Conservation (phyloP, 2,329 filamentous ascomycete genomes). For the Colletotrichum simmondsii region DNA sequence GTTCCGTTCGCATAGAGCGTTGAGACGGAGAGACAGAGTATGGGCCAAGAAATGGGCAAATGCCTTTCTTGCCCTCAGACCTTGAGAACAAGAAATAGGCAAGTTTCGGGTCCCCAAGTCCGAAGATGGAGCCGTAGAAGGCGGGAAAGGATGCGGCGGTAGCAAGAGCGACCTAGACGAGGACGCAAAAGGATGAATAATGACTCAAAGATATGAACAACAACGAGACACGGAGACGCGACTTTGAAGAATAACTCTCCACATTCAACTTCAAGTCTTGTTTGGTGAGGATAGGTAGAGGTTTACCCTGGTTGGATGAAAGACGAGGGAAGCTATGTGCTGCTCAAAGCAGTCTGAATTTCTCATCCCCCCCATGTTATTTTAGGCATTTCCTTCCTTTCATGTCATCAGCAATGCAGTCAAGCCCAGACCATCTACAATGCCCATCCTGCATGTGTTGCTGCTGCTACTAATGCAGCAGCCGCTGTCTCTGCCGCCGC, state of each 20-base stretch:
- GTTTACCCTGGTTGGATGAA: background rate
- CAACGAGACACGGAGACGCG: slow-evolving; percentile 1
- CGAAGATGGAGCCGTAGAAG: slow-evolving; percentile 14
- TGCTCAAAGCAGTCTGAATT: slow-evolving; percentile 18
- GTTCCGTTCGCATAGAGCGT: slow-evolving; percentile 19
- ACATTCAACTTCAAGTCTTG: slow-evolving; percentile 6
- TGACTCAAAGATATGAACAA: slow-evolving; percentile 4
- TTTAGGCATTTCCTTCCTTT: slow-evolving; percentile 24
- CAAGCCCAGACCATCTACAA: background rate
- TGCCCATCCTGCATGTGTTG: slow-evolving; percentile 11
- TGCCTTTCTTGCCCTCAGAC: background rate
- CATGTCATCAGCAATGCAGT: slow-evolving; percentile 23
- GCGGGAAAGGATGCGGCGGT: background rate
- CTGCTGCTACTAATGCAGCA: slow-evolving; percentile 15
- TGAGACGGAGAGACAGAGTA: background rate
- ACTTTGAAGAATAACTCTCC: slow-evolving; percentile 26
- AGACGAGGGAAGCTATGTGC: background rate
- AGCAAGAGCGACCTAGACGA: background rate
- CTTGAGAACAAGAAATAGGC: background rate
- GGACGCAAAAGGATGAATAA: slow-evolving; percentile 17
- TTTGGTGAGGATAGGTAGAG: slow-evolving; percentile 22
- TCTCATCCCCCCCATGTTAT: slow-evolving; percentile 12
- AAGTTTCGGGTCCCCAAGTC: slow-evolving; percentile 19
- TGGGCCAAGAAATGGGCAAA: background rate
- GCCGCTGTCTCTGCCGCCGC: slow-evolving; percentile 11